Percentiles rank a stretch among this genome's conserved stretches.
Evolutionary conservation across 164 flowering plant genomes (phyloP).

Genomic region (Nelumbo lutea): DNA sequence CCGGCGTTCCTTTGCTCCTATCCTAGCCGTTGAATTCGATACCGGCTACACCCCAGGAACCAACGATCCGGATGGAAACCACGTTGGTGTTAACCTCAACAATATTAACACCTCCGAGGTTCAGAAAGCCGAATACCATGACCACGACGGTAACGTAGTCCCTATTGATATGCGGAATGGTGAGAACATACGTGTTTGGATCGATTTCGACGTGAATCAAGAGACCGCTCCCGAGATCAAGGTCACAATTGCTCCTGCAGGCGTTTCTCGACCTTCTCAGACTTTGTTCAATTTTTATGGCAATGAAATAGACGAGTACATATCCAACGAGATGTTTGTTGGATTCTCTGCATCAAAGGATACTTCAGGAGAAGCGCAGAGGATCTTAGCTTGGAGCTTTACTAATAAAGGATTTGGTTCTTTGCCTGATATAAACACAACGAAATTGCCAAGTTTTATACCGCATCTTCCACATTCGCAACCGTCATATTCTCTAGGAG

Average conservation of each 20-base stretch:
- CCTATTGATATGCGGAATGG: conserved; percentile 56
- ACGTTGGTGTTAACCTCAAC: too few relatives aligned
- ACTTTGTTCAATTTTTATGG: conserved; percentile 37
- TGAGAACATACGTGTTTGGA: conserved; percentile 71
- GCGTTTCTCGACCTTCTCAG: conserved; percentile 28
- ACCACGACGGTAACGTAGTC: conserved; percentile 19
- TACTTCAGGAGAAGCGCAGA: too few relatives aligned
- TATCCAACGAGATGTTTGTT: too few relatives aligned
- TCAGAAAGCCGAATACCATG: too few relatives aligned
- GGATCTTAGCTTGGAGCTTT: conserved; percentile 46
- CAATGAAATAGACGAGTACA: conserved; percentile 29
- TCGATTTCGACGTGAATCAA: conserved; percentile 50
- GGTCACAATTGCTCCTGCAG: conserved; percentile 26
- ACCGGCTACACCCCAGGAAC: conserved; percentile 42
- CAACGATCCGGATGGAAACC: too few relatives aligned
- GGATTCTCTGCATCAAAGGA: conserved; percentile 58
- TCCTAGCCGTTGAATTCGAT: conserved; percentile 57
- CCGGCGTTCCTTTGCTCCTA: conserved; percentile 24
- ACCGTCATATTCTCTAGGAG: conserved; percentile 27
- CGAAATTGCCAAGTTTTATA: too few relatives aligned
- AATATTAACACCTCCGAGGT: too few relatives aligned
- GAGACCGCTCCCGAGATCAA: conserved; percentile 32
- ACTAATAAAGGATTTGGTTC: conserved; percentile 42
- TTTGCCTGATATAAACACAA: not conserved
- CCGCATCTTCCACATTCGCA: too few relatives aligned